Conservation (phyloP, 23 red algal genomes). For the Gracilariopsis chorda region DNA sequence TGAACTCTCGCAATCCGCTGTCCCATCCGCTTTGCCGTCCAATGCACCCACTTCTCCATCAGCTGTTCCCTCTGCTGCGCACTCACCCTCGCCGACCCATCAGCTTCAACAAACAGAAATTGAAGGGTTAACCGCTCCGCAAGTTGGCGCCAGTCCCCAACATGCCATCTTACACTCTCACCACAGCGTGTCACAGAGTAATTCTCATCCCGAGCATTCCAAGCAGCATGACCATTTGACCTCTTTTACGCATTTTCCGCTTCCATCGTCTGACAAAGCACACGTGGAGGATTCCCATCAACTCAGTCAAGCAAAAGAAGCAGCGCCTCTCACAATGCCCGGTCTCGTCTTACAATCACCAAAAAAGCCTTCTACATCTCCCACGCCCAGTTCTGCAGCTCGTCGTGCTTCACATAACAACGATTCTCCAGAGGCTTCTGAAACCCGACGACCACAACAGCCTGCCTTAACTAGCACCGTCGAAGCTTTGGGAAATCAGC, state of each 20-base stretch:
- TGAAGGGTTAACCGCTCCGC: not conserved
- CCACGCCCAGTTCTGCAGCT: not conserved
- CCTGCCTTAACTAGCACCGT: not conserved
- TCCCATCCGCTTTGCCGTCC: not conserved
- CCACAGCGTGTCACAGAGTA: too few relatives aligned
- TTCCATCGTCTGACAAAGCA: too few relatives aligned
- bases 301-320: too few relatives aligned
- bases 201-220: too few relatives aligned
- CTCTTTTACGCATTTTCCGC: too few relatives aligned
- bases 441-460: too few relatives aligned
- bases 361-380: not conserved
- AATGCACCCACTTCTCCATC: not conserved
- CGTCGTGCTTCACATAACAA: not conserved
- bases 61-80: not conserved
- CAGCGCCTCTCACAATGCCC: too few relatives aligned
- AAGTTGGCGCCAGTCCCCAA: not conserved
- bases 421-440: too few relatives aligned
- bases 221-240: too few relatives aligned
- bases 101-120: not conserved
- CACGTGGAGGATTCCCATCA: too few relatives aligned
- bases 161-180: too few relatives aligned
- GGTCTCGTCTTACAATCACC: too few relatives aligned
- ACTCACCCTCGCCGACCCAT: not conserved
- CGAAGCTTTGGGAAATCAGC: conserved; percentile 11
- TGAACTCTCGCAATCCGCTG: conserved; percentile 19